These are phyloP conservation scores for Casuarina cunninghamiana DNA, from an alignment of 306 rosid genomes.

Conservation along the genomic window DNA sequence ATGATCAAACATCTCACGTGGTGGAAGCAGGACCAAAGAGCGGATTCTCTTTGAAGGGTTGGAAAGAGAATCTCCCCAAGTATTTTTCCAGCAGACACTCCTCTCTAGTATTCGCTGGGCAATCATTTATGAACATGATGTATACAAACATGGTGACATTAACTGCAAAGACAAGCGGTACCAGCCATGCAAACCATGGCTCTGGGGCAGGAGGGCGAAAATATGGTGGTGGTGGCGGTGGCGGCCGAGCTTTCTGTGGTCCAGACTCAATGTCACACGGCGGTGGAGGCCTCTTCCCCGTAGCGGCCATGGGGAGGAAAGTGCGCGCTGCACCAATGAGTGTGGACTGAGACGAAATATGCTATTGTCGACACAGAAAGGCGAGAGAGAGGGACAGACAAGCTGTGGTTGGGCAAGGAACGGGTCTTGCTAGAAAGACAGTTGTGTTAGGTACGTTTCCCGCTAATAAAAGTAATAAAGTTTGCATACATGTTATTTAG, in stretches of 20 bases:
- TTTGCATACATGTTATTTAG: not conserved
- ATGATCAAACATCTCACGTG: conserved; percentile 41
- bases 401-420: conserved; percentile 35
- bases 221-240: conserved; percentile 40
- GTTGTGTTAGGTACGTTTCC: conserved; percentile 58
- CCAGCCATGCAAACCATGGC: conserved; percentile 66
- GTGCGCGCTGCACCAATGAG: conserved; percentile 7
- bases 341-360: conserved; percentile 7
- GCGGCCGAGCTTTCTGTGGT: conserved; percentile 3
- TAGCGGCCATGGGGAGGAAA: conserved; percentile 6
- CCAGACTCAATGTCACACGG: conserved; percentile 57
- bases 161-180: conserved; percentile 56
- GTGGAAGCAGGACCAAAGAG: conserved; percentile 71
- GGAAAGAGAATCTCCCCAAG: conserved; percentile 68
- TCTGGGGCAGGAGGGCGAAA: conserved; percentile 41
- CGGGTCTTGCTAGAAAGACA: conserved; percentile 22
- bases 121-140: conserved; percentile 64
- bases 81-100: conserved; percentile 39
- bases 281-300: conserved; percentile 58
- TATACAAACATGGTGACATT: conserved; percentile 50
- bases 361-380: conserved; percentile 13
- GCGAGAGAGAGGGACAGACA: conserved; percentile 22
- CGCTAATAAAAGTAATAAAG: conserved; percentile 32
- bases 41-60: conserved; percentile 66
- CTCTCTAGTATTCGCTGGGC: conserved; percentile 38